Evolutionary conservation across 2,329 filamentous ascomycete genomes (phyloP).

Genomic region (Fusarium sp.): DNA sequence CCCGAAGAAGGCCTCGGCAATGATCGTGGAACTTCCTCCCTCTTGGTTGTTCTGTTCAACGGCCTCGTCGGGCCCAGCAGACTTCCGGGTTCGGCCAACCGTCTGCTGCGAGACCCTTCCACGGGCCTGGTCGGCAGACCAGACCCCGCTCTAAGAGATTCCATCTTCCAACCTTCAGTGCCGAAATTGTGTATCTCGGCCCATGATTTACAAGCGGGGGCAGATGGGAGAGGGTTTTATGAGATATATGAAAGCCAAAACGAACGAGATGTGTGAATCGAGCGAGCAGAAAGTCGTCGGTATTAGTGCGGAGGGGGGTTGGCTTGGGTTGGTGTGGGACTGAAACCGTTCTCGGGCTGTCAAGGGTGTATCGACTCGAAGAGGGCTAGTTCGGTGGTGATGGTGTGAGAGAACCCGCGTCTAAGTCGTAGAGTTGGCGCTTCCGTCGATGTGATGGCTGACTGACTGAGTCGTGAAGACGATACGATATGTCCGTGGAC

Average conservation of each 20-base stretch:
- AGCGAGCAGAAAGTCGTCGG: conserved; percentile 39
- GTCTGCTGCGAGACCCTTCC: conserved; percentile 50
- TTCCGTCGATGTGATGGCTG: conserved; percentile 39
- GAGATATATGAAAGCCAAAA: conserved; percentile 33
- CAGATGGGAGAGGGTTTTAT: conserved; percentile 6
- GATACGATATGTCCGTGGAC: conserved; percentile 14
- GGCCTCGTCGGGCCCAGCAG: conserved; percentile 41
- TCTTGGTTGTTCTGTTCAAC: conserved; percentile 38
- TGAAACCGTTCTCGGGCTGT: conserved; percentile 35
- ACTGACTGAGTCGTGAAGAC: conserved; percentile 25
- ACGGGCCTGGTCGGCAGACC: conserved; percentile 56
- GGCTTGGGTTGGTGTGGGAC: conserved; percentile 41
- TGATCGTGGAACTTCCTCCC: conserved; percentile 34
- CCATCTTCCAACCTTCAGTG: conserved; percentile 55
- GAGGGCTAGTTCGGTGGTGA: conserved; percentile 41
- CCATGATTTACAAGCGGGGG: conserved; percentile 36
- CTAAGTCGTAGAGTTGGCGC: conserved; percentile 39
- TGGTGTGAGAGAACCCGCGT: conserved; percentile 44
- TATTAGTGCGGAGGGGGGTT: conserved; percentile 45
- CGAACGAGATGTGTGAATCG: conserved; percentile 34
- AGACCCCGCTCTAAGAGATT: conserved; percentile 56
- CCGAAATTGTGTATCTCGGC: conserved; percentile 26
- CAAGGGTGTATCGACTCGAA: conserved; percentile 39
- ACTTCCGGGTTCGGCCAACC: conserved; percentile 38
- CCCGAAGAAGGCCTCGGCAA: conserved; percentile 32